Percentiles rank a stretch among this genome's conserved stretches.
Conservation (phyloP, 306 rosid genomes). For the Quercus gilva region DNA sequence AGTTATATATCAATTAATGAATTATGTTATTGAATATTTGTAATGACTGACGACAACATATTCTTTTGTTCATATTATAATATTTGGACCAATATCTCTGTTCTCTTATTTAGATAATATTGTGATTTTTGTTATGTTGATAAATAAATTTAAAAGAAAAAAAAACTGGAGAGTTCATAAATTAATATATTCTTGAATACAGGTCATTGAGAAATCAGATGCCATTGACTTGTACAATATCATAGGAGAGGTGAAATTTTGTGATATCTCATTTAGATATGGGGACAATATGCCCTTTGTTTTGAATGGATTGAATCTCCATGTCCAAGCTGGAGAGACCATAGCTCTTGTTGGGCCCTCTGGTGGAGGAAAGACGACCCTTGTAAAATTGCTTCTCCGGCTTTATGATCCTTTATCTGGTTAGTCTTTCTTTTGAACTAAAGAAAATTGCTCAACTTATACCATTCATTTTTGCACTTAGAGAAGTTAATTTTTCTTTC, state of each 20-base stretch:
- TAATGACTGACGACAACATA: background rate
- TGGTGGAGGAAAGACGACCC: conserved; percentile 96
- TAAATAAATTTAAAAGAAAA: conserved; percentile 1
- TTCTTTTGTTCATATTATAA: background rate
- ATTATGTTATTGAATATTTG: background rate
- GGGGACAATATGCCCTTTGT: conserved; percentile 50
- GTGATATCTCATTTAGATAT: conserved; percentile 68
- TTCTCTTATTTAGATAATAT: background rate
- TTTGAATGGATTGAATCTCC: conserved; percentile 67
- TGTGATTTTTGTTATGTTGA: background rate
- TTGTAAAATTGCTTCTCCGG: conserved; percentile 73
- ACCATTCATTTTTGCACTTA: background rate
- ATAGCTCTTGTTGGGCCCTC: conserved; percentile 92
- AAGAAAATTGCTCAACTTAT: background rate
- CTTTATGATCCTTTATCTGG: conserved; percentile 85
- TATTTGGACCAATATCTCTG: background rate
- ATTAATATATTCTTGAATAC: conserved; percentile 26
- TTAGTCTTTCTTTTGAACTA: conserved; percentile 30
- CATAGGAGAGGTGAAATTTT: conserved; percentile 70
- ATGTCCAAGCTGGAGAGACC: conserved; percentile 77
- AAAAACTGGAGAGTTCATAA: too few species aligned
- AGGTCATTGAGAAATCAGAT: conserved; percentile 66
- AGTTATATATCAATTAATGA: background rate
- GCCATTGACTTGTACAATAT: conserved; percentile 59
- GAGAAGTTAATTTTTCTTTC: conserved; percentile 1